Conservation (phyloP, 2,329 filamentous ascomycete species). For the Lasiodiplodia sp. region DNA sequence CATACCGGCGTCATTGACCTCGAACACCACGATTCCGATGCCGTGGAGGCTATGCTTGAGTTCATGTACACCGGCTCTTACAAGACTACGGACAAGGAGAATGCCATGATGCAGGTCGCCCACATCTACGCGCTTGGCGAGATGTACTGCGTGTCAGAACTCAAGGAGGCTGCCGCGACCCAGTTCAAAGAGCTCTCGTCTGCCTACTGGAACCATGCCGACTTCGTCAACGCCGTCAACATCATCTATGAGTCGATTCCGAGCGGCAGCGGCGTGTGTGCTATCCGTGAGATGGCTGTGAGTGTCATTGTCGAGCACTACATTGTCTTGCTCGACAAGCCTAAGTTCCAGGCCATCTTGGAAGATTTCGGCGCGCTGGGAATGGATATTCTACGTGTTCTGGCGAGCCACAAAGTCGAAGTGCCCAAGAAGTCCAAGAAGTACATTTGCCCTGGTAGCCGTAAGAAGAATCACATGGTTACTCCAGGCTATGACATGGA, state of each 20-base stretch:
- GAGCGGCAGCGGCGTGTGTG: not conserved
- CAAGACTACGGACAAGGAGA: slow-evolving; percentile 32
- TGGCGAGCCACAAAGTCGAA: not conserved
- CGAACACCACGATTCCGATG: slow-evolving; percentile 70
- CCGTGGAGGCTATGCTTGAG: slow-evolving; percentile 80
- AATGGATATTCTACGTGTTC: not conserved
- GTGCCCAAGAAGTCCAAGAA: too few species aligned
- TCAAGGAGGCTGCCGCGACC: not conserved
- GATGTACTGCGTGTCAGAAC: not conserved
- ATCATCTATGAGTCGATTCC: not conserved
- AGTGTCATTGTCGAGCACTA: not conserved
- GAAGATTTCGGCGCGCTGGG: not conserved
- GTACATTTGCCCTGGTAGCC: too few species aligned
- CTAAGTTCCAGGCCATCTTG: not conserved
- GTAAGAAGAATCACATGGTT: too few species aligned
- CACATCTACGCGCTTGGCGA: not conserved
- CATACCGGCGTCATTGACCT: slow-evolving; percentile 63
- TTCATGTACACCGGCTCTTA: slow-evolving; percentile 87
- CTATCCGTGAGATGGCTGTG: not conserved
- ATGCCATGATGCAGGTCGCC: not conserved
- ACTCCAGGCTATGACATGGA: too few species aligned
- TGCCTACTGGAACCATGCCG: not conserved
- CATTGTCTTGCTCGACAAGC: not conserved
- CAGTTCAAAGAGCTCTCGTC: not conserved
- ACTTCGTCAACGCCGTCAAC: not conserved